Conservation (phyloP, 1,284 basidiomycete genomes). For the Sporisorium scitamineum region DNA sequence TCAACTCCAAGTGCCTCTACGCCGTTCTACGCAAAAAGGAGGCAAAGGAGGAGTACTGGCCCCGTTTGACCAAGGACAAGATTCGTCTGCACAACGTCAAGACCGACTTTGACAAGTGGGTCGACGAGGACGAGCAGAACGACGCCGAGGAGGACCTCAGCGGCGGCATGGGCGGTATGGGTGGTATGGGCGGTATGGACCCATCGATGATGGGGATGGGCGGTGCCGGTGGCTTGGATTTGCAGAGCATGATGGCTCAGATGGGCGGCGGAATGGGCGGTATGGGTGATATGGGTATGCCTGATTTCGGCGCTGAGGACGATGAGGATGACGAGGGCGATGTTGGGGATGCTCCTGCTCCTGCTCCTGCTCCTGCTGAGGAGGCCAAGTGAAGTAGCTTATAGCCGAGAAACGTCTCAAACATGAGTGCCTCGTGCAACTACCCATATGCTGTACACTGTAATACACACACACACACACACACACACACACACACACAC, state of each 20-base stretch:
- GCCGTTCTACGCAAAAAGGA: slow-evolving; percentile 67
- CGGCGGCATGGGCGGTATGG: slow-evolving; percentile 70
- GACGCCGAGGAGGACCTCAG: slow-evolving; percentile 51
- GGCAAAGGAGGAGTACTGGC: slow-evolving; percentile 67
- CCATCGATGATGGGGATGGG: slow-evolving; percentile 32
- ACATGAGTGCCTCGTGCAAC: not conserved
- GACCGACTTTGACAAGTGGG: slow-evolving; percentile 70
- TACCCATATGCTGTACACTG: not conserved
- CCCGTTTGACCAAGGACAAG: slow-evolving; percentile 69
- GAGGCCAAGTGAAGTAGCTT: slow-evolving; percentile 53
- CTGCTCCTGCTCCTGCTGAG: slow-evolving; percentile 20
- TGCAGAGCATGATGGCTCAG: slow-evolving; percentile 45
- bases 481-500: too few species aligned
- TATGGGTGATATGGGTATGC: slow-evolving; percentile 26
- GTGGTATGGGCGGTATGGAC: slow-evolving; percentile 42
- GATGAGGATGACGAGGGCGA: slow-evolving; percentile 58
- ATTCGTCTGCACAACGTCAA: slow-evolving; percentile 69
- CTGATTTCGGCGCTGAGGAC: slow-evolving; percentile 48
- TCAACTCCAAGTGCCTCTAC: slow-evolving; percentile 67
- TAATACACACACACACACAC: too few species aligned
- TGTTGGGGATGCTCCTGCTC: slow-evolving; percentile 68
- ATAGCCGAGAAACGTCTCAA: not conserved
- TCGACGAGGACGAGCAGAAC: slow-evolving; percentile 70
- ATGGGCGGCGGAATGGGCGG: slow-evolving; percentile 31
- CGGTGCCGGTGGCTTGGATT: slow-evolving; percentile 31